A percentile compares a stretch with the other conserved stretches of the same genome.
phyloP scores from a whole-genome alignment of 805 yeast species.

The Cyberlindnera nakhonratchasimensis region DNA sequence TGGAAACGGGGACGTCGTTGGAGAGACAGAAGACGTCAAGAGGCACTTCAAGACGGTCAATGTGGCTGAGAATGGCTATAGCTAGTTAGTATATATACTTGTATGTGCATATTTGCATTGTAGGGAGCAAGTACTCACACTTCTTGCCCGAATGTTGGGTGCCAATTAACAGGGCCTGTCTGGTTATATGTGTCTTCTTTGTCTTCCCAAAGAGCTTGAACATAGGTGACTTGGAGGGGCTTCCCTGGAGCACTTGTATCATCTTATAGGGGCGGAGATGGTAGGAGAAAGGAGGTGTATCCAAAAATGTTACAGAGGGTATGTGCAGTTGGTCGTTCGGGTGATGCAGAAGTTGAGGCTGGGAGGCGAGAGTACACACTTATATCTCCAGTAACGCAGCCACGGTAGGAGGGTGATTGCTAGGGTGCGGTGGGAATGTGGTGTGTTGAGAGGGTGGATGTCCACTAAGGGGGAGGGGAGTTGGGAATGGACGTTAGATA shows the following conservation, averaged over 20 bases:
- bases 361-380: no score
- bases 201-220: constrained; percentile 8
- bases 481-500: no score
- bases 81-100: constrained; percentile 6
- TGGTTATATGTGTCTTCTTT: neutral
- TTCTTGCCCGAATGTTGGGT: constrained; percentile 22
- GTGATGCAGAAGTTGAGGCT: no score
- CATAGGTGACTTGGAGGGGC: constrained; percentile 11
- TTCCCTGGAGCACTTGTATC: constrained; percentile 23
- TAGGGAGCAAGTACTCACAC: constrained; percentile 14
- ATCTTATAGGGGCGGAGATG: constrained; percentile 4
- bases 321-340: no score
- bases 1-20: constrained; percentile 18
- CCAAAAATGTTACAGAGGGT: no score
- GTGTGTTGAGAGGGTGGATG: no score
- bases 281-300: no score
- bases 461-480: no score
- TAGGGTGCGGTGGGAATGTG: no score
- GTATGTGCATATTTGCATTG: no score
- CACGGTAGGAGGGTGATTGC: no score
- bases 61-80: constrained; percentile 16
- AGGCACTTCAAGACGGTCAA: constrained; percentile 14
- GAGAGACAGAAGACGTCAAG: constrained; percentile 21
- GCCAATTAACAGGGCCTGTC: constrained; percentile 20
- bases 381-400: no score